Base-by-base conservation (phyloP, 2,329 filamentous ascomycete species). In the Penicillium polonicum region DNA sequence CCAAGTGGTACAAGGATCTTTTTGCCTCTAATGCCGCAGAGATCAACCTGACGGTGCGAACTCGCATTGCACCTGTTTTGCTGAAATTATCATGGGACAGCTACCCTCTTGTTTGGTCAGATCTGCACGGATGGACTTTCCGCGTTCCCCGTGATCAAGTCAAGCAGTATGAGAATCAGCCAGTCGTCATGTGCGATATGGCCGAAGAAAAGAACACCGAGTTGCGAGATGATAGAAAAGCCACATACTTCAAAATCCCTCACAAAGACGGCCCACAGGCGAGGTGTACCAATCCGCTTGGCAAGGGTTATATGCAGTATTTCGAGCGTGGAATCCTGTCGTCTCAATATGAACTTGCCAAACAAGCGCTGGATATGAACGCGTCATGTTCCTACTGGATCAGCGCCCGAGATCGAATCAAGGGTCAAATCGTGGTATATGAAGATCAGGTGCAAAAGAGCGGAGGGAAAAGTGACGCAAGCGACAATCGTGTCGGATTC, bases 311-410 rank as follows among this genome's bases (percentile, higher is more conserved):
- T 67, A 79, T 96, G 57, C 75, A 86, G 51, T 97, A 95, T 72
- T 97, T 99, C 68, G 94, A 99, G 68, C 90, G 89, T 36, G 93
- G 92, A 0, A 90, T 84, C 0, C 79, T 99, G 3, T 90, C 91
- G 0, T 97, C 93, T 0, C 89, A 96, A 72, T 97, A 89, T 68
- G 73, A 86, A 0, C 93, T 97, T 68, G 94, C 94, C 0, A 97
- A 95, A 70, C 92, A 96, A 72, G 94, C 95, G 0, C 79, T 99
- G 43, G 90, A 97, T 67, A 99, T 99, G 94, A 99, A 99, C 67
- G 92, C 94, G 0, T 96, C 92, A 0, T 99, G 95, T 72, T 97
- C 93, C 0, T 99, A 99, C 75, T 99, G 95, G 94, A 97, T 99
- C 67, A 96, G 91, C 68, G 92, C 94, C 17, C 85, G 94, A 60